Conservation (phyloP, 1,284 basidiomycete genomes). For the Kwoniella shivajii region DNA sequence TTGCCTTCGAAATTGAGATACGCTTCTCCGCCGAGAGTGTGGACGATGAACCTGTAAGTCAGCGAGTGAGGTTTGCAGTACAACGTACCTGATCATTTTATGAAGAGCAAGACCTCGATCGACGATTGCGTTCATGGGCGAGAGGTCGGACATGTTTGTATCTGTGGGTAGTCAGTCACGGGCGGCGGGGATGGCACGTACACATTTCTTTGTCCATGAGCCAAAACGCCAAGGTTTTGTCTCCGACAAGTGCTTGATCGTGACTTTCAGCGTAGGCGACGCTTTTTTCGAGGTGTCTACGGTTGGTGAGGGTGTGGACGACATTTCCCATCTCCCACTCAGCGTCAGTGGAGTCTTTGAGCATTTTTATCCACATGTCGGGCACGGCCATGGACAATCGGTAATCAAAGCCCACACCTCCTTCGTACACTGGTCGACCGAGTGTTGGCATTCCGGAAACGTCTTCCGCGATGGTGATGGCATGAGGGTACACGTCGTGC, state of each 20-base stretch:
- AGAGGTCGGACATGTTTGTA: conserved; percentile 91
- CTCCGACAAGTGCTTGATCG: conserved; percentile 96
- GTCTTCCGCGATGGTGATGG: conserved; percentile 94
- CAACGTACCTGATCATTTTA: conserved; percentile 87
- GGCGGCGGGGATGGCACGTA: conserved; percentile 55
- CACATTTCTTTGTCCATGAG: conserved; percentile 99
- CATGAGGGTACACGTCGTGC: conserved; percentile 74
- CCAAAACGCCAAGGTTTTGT: conserved; percentile 99
- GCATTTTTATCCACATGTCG: conserved; percentile 99
- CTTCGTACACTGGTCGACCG: conserved; percentile 73
- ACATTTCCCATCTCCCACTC: conserved; percentile 89
- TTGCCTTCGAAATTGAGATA: conserved; percentile 99
- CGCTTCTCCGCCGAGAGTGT: conserved; percentile 91
- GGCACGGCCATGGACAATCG: conserved; percentile 96
- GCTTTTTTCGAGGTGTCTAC: conserved; percentile 85
- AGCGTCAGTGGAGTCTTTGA: conserved; percentile 87
- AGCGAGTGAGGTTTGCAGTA: conserved; percentile 10
- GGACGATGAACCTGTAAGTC: conserved; percentile 72
- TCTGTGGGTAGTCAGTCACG: conserved; percentile 59
- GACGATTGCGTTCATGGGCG: conserved; percentile 81
- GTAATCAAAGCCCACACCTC: conserved; percentile 97
- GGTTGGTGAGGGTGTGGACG: conserved; percentile 85
- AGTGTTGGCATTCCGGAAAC: conserved; percentile 96
- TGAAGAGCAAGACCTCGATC: conserved; percentile 88
- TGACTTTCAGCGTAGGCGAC: conserved; percentile 96